Evolutionary conservation across 148 eudicot genomes (phyloP).

Genomic region (Chenopodium album): DNA sequence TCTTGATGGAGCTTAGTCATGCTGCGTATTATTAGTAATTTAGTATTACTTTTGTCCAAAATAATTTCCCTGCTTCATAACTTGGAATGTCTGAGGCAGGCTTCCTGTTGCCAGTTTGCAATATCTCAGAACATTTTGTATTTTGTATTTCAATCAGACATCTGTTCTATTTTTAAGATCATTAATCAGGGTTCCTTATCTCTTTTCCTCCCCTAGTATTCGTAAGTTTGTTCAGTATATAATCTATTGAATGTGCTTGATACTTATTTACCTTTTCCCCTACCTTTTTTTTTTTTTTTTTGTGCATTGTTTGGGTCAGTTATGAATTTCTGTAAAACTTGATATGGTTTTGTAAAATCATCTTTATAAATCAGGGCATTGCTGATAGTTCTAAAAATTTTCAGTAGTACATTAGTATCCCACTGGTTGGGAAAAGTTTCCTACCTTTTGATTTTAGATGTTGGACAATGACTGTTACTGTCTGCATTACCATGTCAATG

Average conservation of each 20-base stretch:
- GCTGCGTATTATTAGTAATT: neutral
- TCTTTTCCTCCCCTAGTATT: neutral
- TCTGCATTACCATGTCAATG: neutral
- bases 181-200: neutral
- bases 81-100: neutral
- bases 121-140: neutral
- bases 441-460: neutral
- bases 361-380: neutral
- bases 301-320: neutral
- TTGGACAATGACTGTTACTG: neutral
- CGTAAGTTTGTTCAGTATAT: neutral
- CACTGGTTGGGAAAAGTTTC: neutral
- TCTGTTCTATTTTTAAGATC: neutral
- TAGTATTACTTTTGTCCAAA: neutral
- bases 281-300: no score
- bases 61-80: neutral
- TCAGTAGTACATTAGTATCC: neutral
- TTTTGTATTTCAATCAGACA: neutral
- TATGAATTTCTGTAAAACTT: neutral
- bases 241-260: no score
- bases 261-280: no score
- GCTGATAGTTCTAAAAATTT: neutral
- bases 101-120: neutral
- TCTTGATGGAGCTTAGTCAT: neutral
- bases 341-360: neutral